Evolutionary conservation across 768 basidiomycete genomes (phyloP), one percentile per base, ranked within the genome.

Genomic region (Leucocoprinus birnbaumii): DNA sequence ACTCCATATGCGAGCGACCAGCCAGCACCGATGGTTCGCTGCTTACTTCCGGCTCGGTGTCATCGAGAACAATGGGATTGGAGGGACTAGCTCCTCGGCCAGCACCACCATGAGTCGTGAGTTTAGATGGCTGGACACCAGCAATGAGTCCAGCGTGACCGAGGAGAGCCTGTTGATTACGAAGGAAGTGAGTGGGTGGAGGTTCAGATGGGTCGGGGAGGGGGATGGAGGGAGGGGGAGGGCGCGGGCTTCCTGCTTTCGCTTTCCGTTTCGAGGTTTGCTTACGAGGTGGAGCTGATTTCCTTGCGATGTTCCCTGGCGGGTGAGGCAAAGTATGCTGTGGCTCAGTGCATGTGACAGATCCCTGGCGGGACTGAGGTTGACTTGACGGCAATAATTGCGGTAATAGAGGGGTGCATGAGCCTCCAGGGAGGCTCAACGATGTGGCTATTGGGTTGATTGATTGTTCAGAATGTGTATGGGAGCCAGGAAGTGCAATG

Each of bases 401-500:
- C 35, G 54, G 50, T 51, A 63, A 61, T 64, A 73, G 71, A 70
- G 69, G 73, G 66, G 74, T 73, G 64, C 70, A 73, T 62, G 62
- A 62, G 71, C 71, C 65, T 59, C 60, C 60, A 60, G 66, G 68
- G 67, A 67, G 69, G 63, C 70, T 77, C 72, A 77, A 73, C 70
- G 80, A 78, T 74, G 78, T 79, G 77, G 83, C 88, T 89, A 86
- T 71, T 83, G 85, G 84, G 77, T 83, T 74, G 77, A 86, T 79
- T 74, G 88, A 80, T 74, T 85, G 79, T 91, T 91, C 87, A 91
- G 87, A 87, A 88, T 76, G 78, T 71, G 75, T 79, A 77, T 87
- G 89, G 89, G 88, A 89, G 83, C 89, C 90, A 91, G 88, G 88
- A 89, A 91, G 90, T 91, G 90, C 90, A 91, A 91, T 91, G 88